These are phyloP conservation scores for Pseudotulostoma volvatum DNA, from an alignment of 495 filamentous ascomycete species.

Conservation along the genomic window DNA sequence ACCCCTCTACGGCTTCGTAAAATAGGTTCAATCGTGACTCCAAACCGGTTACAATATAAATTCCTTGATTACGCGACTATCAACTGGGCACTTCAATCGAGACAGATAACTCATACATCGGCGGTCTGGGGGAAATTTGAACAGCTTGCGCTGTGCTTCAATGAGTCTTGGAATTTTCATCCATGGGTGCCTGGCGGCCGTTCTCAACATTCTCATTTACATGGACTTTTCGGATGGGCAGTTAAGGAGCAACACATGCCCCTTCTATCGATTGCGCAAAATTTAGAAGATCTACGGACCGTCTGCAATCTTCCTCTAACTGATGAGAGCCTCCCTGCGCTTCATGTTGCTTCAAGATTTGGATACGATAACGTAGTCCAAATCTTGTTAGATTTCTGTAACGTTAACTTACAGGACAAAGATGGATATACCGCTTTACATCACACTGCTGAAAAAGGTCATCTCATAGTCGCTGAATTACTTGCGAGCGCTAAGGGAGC, in stretches of 20 bases:
- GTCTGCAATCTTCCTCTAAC: too few species aligned
- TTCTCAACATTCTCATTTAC: conserved; percentile 8
- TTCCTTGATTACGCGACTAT: conserved; percentile 4
- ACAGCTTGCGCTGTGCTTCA: conserved; percentile 7
- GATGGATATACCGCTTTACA: too few species aligned
- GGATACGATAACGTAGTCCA: too few species aligned
- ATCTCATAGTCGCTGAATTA: too few species aligned
- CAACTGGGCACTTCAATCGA: conserved; percentile 4
- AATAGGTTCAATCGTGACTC: background rate
- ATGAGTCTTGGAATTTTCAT: conserved; percentile 15
- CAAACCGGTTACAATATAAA: conserved; percentile 2
- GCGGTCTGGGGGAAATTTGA: conserved; percentile 5
- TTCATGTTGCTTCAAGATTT: too few species aligned
- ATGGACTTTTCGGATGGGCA: too few species aligned
- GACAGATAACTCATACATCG: conserved; percentile 1
- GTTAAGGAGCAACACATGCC: conserved; percentile 8
- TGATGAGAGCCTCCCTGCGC: too few species aligned
- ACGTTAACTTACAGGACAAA: too few species aligned
- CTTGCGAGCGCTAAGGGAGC: too few species aligned
- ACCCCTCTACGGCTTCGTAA: background rate
- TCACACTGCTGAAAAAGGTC: too few species aligned
- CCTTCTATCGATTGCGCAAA: conserved; percentile 4
- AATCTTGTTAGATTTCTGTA: too few species aligned
- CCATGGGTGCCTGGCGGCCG: conserved; percentile 9
- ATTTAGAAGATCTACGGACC: too few species aligned